phyloP scores from a whole-genome alignment of 2,329 filamentous ascomycete genomes.

The Torrubiellomyces zombiae region DNA sequence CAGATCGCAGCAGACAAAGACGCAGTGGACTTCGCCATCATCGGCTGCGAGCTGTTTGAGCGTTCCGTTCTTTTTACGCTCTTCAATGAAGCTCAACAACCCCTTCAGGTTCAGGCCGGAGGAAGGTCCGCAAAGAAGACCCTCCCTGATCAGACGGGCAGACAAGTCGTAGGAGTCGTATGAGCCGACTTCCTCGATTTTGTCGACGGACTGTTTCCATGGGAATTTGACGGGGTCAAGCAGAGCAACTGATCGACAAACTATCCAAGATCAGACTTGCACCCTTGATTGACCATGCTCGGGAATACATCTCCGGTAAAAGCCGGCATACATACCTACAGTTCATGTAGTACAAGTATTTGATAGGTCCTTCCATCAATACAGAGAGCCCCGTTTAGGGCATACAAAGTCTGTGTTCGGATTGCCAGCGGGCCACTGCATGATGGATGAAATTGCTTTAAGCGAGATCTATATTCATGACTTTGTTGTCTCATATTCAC shows the following conservation, averaged over 20 bases:
- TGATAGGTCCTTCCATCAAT: too few species aligned
- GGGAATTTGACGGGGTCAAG: slow-evolving; percentile 37
- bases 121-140: slow-evolving; percentile 42
- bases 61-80: slow-evolving; percentile 25
- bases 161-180: slow-evolving; percentile 35
- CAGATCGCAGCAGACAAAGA: slow-evolving; percentile 46
- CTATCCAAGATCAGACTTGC: neutral
- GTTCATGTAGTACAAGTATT: too few species aligned
- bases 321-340: too few species aligned
- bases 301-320: too few species aligned
- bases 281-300: neutral
- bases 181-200: slow-evolving; percentile 38
- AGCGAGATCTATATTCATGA: too few species aligned
- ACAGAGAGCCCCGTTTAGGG: too few species aligned
- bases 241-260: slow-evolving; percentile 29
- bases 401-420: too few species aligned
- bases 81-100: slow-evolving; percentile 30
- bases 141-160: slow-evolving; percentile 36
- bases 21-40: slow-evolving; percentile 31
- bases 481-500: too few species aligned
- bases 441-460: too few species aligned
- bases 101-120: slow-evolving; percentile 42
- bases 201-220: slow-evolving; percentile 37
- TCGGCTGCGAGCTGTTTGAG: slow-evolving; percentile 25
- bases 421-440: too few species aligned